These are phyloP conservation scores for Asclepias syriaca DNA, from an alignment of 257 asterid genomes.

Conservation along the genomic window DNA sequence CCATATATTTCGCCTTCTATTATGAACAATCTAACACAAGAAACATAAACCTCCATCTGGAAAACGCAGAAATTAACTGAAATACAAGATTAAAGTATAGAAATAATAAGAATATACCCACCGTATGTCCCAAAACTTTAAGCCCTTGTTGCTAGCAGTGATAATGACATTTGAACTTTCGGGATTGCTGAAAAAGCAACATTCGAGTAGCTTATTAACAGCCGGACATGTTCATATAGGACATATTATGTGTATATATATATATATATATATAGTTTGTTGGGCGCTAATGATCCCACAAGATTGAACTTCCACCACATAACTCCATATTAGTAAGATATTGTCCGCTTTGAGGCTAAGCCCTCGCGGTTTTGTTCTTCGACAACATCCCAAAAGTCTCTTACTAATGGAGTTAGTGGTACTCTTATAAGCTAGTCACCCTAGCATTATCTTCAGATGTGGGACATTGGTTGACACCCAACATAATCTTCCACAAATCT, in stretches of 20 bases:
- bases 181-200: slow-evolving; percentile 47
- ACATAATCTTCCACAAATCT: background rate
- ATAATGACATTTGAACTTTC: slow-evolving; percentile 58
- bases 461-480: too few species aligned
- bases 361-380: too few species aligned
- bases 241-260: background rate
- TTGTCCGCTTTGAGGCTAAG: too few species aligned
- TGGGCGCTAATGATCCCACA: too few species aligned
- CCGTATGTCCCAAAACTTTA: slow-evolving; percentile 93
- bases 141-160: slow-evolving; percentile 68
- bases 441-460: too few species aligned
- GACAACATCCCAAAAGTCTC: too few species aligned
- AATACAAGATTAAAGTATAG: background rate
- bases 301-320: too few species aligned
- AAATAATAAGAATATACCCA: slow-evolving; percentile 21
- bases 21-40: background rate
- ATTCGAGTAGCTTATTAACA: slow-evolving; percentile 4
- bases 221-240: background rate
- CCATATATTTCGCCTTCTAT: background rate
- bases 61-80: background rate
- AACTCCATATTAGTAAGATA: too few species aligned
- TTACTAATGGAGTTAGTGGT: too few species aligned
- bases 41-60: background rate
- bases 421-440: too few species aligned
- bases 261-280: too few species aligned